Conservation (phyloP, 805 yeast genomes). For the Pichia deserticola region DNA sequence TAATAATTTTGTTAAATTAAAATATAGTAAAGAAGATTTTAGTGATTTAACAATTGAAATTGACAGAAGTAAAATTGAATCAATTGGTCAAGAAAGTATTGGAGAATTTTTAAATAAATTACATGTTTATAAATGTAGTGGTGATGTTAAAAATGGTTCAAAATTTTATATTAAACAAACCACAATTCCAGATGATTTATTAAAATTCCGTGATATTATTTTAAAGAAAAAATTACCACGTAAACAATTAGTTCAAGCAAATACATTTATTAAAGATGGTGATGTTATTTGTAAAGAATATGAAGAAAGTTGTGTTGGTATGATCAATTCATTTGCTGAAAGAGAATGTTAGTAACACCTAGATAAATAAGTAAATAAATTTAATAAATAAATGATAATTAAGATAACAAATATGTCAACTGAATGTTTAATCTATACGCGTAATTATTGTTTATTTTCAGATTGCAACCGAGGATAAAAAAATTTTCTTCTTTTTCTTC, state of each 20-base stretch:
- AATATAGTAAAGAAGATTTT: constrained; percentile 38
- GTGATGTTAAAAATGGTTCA: constrained; percentile 58
- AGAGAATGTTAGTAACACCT: constrained; percentile 30
- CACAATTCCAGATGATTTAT: constrained; percentile 54
- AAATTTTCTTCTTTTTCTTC: too few relatives aligned
- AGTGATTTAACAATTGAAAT: constrained; percentile 55
- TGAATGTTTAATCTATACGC: too few relatives aligned
- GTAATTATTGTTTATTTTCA: too few relatives aligned
- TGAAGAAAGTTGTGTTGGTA: constrained; percentile 62
- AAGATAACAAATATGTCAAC: too few relatives aligned
- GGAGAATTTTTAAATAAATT: constrained; percentile 62
- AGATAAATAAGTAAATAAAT: too few relatives aligned
- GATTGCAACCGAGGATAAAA: too few relatives aligned
- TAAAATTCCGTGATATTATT: constrained; percentile 60
- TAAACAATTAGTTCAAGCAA: constrained; percentile 78
- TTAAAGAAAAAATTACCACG: constrained; percentile 72
- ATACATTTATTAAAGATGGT: constrained; percentile 43
- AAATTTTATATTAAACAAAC: constrained; percentile 61
- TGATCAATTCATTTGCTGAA: constrained; percentile 72
- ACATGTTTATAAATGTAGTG: constrained; percentile 76
- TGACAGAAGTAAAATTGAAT: constrained; percentile 54
- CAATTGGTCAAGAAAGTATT: constrained; percentile 67
- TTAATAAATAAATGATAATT: too few relatives aligned
- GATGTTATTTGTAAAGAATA: constrained; percentile 60
- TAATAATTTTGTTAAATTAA: constrained; percentile 47